Evolutionary conservation across 129 eudicot species (phyloP), one percentile per base, ranked within the genome.

Genomic region (Lactuca sativa): DNA sequence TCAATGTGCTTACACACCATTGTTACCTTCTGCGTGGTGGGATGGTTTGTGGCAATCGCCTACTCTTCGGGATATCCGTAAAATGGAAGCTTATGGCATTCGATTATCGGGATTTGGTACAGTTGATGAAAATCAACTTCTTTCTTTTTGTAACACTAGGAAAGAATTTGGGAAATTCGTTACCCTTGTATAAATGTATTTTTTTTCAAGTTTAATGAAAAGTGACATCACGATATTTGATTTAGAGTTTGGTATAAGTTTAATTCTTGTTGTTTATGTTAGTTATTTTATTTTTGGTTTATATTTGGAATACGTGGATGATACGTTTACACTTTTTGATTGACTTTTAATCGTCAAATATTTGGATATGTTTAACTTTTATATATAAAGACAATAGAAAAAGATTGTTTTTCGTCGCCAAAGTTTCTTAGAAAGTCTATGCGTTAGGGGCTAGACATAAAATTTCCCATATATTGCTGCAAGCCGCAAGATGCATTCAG

Each of bases 41-140:
- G 97, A 91, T 37, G 97, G 91, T 41, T 68, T 82, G 64, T 91
- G 97, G 97, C 97, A 91, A 43, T 88, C 97, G 2, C 97, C 97
- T 3, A 82, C 72, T 64, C 77, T 67, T 8, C 82, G 95, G 10
- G 97, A 91, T 63, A 73, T 84, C 56, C 81, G 51, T 52, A 84
- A 80, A 74, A 75, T 91, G 85, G 85, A 86, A 69, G 77, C 78
- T 9, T 88, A 83, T 61, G 97, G 97, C 11, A 64, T 88, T 59
- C 70, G 66, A 52, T 75, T 91, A 52, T 91, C 93, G 9, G 83
- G 91, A 40, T 78, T 91, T 18, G 97, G 97, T 43, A 91, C 97
- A 25, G 71, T 82, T 60, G 87, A 91, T 40, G 72, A 85, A 6
- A 80, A 74, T 3, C 69, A 65, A 40, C 84, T 91, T 40, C 75